Conservation (phyloP, 306 rosid species). For the Ormosia semicastrata region DNA sequence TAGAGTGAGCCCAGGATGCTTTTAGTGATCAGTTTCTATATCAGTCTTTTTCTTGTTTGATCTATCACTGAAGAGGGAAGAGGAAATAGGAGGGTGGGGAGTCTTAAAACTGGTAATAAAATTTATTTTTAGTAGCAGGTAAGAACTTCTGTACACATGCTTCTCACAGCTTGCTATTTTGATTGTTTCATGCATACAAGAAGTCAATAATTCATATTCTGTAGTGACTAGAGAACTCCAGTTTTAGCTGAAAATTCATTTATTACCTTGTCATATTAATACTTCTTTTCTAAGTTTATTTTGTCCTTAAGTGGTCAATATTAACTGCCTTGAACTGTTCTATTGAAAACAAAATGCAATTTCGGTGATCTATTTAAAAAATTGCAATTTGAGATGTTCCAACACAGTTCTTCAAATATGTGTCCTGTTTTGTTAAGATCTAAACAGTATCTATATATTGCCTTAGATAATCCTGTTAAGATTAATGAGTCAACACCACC, state of each 20-base stretch:
- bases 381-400: background rate
- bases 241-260: conserved; percentile 9
- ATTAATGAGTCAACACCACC: conserved; percentile 30
- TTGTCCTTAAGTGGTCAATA: background rate
- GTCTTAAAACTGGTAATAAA: background rate
- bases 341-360: background rate
- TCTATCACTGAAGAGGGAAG: background rate
- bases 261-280: conserved; percentile 10
- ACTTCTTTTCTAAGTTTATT: background rate
- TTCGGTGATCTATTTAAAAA: background rate
- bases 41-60: background rate
- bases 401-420: background rate
- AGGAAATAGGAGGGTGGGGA: background rate
- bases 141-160: conserved; percentile 12
- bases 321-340: conserved; percentile 3
- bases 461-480: conserved; percentile 52
- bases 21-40: background rate
- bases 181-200: conserved; percentile 2
- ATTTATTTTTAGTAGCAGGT: background rate
- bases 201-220: background rate
- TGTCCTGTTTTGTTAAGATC: conserved; percentile 17
- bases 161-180: conserved; percentile 14
- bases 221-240: background rate
- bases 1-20: conserved; percentile 18
- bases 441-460: conserved; percentile 21